A percentile compares a stretch with the other conserved stretches of the same genome.
Evolutionary conservation across 2,329 filamentous ascomycete species (phyloP).

Genomic region (Fusarium sp.): DNA sequence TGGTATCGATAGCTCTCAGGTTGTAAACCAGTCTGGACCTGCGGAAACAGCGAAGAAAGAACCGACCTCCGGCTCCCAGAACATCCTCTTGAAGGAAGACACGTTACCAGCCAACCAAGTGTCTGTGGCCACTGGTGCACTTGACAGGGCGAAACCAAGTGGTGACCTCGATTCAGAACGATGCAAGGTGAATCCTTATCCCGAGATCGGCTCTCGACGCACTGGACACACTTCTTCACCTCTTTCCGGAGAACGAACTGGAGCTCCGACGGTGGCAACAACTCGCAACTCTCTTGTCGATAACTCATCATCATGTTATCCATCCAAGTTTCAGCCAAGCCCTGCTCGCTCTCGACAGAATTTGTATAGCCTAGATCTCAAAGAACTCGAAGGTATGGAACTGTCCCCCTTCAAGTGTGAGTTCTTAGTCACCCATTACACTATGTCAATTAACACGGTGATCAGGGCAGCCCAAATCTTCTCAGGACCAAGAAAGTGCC

Average conservation of each 20-base stretch:
- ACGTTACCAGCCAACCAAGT: not conserved
- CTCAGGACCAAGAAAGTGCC: constrained; percentile 40
- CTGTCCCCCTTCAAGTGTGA: constrained; percentile 51
- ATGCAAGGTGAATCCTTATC: not conserved
- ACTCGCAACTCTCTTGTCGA: constrained; percentile 33
- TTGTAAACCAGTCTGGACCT: not conserved
- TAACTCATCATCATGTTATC: constrained; percentile 49
- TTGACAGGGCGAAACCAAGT: not conserved
- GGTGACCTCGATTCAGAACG: not conserved
- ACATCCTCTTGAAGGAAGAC: not conserved
- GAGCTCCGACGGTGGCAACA: constrained; percentile 24
- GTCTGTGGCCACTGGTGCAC: not conserved
- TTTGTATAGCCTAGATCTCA: constrained; percentile 45
- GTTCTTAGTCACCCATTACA: constrained; percentile 1
- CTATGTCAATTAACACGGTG: not conserved
- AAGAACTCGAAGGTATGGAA: constrained; percentile 51
- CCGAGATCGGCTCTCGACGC: not conserved
- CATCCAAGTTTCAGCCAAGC: constrained; percentile 51
- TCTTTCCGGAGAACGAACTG: constrained; percentile 7
- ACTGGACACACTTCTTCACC: not conserved
- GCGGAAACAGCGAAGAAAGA: not conserved
- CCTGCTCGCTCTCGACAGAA: constrained; percentile 43
- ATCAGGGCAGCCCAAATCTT: constrained; percentile 18
- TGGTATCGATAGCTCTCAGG: not conserved
- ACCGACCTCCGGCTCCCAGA: not conserved